Percentiles rank a stretch among this genome's conserved stretches.
phyloP scores from a whole-genome alignment of 306 rosid genomes.

The Cercis canadensis region DNA sequence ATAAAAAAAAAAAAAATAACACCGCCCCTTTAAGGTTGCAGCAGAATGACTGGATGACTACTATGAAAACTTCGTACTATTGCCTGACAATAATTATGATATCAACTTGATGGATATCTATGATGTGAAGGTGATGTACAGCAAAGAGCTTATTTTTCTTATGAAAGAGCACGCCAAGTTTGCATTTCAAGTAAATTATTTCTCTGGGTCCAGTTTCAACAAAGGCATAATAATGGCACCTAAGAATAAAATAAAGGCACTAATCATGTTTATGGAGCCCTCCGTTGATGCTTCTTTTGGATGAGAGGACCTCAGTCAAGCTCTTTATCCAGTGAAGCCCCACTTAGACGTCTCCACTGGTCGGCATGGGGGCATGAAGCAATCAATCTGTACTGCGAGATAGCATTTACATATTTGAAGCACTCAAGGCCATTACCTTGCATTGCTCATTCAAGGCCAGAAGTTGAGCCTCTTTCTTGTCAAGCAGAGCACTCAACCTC shows the following conservation, averaged over 20 bases:
- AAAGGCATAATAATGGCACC: conserved; percentile 41
- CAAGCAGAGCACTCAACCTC: conserved; percentile 88
- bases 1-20: background rate
- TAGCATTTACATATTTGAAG: conserved; percentile 67
- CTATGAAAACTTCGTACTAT: background rate
- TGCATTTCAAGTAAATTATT: conserved; percentile 41
- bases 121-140: conserved; percentile 12
- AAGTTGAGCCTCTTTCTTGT: conserved; percentile 99
- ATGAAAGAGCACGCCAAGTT: conserved; percentile 48
- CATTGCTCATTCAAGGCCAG: conserved; percentile 96
- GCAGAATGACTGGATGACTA: background rate
- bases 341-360: conserved; percentile 22
- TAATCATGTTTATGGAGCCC: conserved; percentile 40
- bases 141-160: conserved; percentile 20
- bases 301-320: conserved; percentile 40
- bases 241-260: conserved; percentile 38
- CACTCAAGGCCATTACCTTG: conserved; percentile 97
- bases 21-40: background rate
- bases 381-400: conserved; percentile 29
- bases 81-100: background rate
- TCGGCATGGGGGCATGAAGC: conserved; percentile 32
- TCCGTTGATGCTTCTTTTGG: conserved; percentile 39
- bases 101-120: background rate
- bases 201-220: conserved; percentile 28
- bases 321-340: conserved; percentile 33